Percentiles rank a stretch among this genome's conserved stretches.
Conservation (phyloP, 2,329 filamentous ascomycete genomes). For the Monilinia aucupariae region DNA sequence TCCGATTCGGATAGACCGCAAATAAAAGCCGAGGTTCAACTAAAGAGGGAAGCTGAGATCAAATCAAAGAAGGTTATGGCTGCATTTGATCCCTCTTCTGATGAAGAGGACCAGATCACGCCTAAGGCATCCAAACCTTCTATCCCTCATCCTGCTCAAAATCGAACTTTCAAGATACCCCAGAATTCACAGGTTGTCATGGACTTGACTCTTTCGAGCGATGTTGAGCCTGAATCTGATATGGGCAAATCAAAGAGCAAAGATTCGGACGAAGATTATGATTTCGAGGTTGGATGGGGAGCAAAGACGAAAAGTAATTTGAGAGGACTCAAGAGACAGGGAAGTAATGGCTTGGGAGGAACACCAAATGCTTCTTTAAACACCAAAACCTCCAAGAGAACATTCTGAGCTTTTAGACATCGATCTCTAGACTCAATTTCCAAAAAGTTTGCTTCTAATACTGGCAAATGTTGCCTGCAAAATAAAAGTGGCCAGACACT, state of each 20-base stretch:
- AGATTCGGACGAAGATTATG: conserved; percentile 15
- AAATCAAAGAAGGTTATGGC: conserved; percentile 20
- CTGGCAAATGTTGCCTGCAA: neutral
- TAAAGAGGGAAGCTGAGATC: conserved; percentile 3
- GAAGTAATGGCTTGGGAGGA: conserved; percentile 18
- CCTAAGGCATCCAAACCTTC: neutral
- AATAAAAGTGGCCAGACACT: neutral
- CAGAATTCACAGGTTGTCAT: conserved; percentile 37
- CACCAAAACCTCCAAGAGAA: conserved; percentile 19
- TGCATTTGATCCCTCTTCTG: conserved; percentile 10
- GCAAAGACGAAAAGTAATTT: conserved; percentile 21
- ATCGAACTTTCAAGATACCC: neutral
- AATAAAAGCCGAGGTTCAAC: conserved; percentile 5
- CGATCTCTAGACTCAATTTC: neutral
- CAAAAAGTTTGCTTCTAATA: neutral
- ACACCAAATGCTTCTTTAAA: conserved; percentile 23
- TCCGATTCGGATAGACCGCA: conserved; percentile 16
- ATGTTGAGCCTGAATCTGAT: conserved; percentile 21
- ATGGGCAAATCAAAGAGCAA: neutral
- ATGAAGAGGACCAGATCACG: conserved; percentile 8
- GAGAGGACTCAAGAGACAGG: conserved; percentile 17
- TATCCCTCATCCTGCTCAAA: conserved; percentile 25
- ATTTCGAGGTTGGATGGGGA: conserved; percentile 21
- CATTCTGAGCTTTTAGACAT: conserved; percentile 11
- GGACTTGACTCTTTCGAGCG: conserved; percentile 34